Evolutionary conservation across 352 stramenopile species (phyloP), one percentile per base, ranked within the genome.

Genomic region (Phytophthora aleatoria): DNA sequence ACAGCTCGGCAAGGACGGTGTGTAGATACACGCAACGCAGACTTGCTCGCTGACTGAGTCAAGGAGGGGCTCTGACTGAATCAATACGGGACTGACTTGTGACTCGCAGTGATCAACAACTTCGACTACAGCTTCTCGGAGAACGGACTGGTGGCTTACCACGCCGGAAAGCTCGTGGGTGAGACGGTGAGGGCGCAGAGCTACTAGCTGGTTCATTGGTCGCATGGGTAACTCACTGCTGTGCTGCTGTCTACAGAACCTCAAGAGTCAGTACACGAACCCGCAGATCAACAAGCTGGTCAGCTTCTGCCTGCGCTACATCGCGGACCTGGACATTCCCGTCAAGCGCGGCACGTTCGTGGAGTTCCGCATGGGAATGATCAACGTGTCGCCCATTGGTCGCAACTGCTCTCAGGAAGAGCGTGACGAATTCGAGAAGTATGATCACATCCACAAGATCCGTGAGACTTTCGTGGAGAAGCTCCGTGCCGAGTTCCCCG

Each of bases 61-160:
- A 16, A 33, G 16, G 24, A 16, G 24, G 20, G 20, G 20, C 20
- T 20, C 20, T 20, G 20, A 20, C 20, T 20, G 20, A 20, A 20
- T 20, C 20, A 20, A 20, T 20, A 20, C 20, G 20, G 10, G 5
- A 36, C 8, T 58, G 24, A 54, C 6, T 15, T 33, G 27, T 60
- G 6, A 35, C 20, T n/a, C 20, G 30, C 64, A 96, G 90, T 99
- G 45, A 83, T 87, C n/a, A 69, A 94, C 49, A 80, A 98, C 26
- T 99, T 99, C 71, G 96, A 99, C 70, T 99, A 98, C 85, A 99
- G 97, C 82, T 99, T 99, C 76, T 98, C 91, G 27, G 97, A 99
- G 79, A 99, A 99, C 78, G 98, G 98, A 24, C 87, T 99, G 16
- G 94, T 99, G 41, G 98, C 94, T 3, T 99, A 98, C 82, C 98